phyloP scores from a whole-genome alignment of 768 basidiomycete genomes.

The Rhizopogon vesiculosus region DNA sequence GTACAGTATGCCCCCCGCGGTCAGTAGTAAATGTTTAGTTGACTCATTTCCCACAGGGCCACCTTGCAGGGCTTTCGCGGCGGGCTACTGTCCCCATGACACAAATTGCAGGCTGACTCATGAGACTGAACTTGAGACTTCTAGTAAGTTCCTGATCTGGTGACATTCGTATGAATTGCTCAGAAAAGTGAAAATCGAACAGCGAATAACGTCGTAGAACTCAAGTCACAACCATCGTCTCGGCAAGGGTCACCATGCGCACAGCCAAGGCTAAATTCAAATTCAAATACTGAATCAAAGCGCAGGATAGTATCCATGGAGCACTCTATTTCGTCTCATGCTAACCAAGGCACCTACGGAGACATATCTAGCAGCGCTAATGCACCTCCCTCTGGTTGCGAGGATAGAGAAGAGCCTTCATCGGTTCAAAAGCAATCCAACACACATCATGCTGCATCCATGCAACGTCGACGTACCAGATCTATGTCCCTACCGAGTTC shows the following conservation, averaged over 20 bases:
- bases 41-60: constrained; percentile 12
- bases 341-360: neutral
- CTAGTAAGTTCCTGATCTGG: constrained; percentile 14
- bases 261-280: neutral
- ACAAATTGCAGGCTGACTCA: constrained; percentile 25
- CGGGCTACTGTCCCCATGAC: constrained; percentile 21
- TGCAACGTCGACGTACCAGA: constrained; percentile 20
- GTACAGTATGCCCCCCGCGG: constrained; percentile 15
- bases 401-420: neutral
- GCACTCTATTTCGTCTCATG: neutral
- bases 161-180: neutral
- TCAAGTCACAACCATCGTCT: neutral
- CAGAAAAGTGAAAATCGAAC: neutral
- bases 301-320: neutral
- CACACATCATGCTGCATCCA: neutral
- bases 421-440: neutral
- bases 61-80: constrained; percentile 18
- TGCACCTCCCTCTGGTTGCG: too few species aligned
- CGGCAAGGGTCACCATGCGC: neutral
- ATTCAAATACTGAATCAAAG: neutral
- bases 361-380: neutral
- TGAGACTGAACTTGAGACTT: constrained; percentile 17
- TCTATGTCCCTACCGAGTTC: constrained; percentile 23
- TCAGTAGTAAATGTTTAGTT: neutral
- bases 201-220: constrained; percentile 16